Evolutionary conservation across 495 filamentous ascomycete genomes (phyloP).

Genomic region (Hypoxylon subgilvum): DNA sequence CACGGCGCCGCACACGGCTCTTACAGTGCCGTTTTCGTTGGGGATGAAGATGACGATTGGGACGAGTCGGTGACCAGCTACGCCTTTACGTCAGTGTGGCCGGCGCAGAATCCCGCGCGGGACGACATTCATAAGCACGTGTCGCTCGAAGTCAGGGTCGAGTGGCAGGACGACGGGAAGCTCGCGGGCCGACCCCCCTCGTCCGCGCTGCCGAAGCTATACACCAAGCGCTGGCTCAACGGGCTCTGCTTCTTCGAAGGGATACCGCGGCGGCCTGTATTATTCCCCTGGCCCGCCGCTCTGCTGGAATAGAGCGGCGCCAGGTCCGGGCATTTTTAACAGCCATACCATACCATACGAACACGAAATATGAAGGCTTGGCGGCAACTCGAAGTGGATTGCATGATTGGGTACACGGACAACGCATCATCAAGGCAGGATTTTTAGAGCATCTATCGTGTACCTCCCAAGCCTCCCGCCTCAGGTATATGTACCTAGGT

Average conservation of each 20-base stretch:
- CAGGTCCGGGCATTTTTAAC: too few species aligned
- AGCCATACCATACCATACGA: too few species aligned
- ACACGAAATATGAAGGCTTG: not conserved
- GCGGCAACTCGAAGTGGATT: too few species aligned
- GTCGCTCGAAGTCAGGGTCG: conserved; percentile 38
- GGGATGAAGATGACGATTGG: conserved; percentile 28
- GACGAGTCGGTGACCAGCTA: conserved; percentile 21
- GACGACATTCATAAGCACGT: conserved; percentile 38
- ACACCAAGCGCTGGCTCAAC: conserved; percentile 42
- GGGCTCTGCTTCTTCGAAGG: conserved; percentile 37
- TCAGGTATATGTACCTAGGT: too few species aligned
- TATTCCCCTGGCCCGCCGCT: conserved; percentile 42
- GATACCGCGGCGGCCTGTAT: conserved; percentile 9
- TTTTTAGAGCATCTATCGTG: too few species aligned
- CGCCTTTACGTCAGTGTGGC: conserved; percentile 32
- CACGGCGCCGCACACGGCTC: not conserved
- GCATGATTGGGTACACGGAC: too few species aligned
- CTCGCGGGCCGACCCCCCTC: not conserved
- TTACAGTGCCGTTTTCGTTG: conserved; percentile 39
- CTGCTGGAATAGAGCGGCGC: conserved; percentile 20
- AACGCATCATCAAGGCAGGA: too few species aligned
- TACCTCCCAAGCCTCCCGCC: too few species aligned
- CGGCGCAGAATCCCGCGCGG: not conserved
- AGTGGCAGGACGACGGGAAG: conserved; percentile 22
- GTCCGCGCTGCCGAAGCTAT: conserved; percentile 25